These are phyloP conservation scores for Populus tomentosa DNA, from an alignment of 441 rosid species.

Conservation along the genomic window DNA sequence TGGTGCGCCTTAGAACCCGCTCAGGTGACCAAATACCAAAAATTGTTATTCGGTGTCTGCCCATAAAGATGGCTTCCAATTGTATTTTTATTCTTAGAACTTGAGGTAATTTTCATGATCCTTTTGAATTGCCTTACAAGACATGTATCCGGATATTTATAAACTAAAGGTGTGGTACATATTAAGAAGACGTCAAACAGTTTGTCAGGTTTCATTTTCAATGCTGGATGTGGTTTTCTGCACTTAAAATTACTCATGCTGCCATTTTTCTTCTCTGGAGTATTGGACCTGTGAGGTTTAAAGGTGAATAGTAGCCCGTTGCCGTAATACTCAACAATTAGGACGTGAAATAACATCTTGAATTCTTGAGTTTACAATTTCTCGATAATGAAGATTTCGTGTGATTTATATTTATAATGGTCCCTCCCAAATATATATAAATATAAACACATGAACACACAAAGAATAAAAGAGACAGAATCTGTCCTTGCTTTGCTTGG, in stretches of 20 bases:
- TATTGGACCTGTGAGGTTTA: slow-evolving; percentile 1
- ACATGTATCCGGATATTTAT: neutral
- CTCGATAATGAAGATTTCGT: no score
- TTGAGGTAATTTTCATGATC: neutral
- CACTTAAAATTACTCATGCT: neutral
- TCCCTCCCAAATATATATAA: no score
- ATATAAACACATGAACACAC: no score
- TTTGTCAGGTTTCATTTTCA: neutral
- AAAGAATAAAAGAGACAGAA: no score
- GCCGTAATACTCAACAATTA: neutral
- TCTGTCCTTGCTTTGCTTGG: no score
- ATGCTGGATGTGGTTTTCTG: neutral
- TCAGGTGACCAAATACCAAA: neutral
- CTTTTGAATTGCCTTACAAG: neutral
- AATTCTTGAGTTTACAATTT: no score
- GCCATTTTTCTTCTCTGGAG: slow-evolving; percentile 1
- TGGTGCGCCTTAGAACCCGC: neutral
- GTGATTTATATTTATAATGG: no score
- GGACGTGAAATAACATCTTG: neutral
- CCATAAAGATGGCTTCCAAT: no score
- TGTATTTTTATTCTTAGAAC: no score
- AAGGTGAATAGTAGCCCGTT: neutral
- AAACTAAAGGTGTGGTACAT: neutral
- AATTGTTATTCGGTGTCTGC: neutral
- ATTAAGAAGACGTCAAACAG: neutral